Evolutionary conservation across 1,284 basidiomycete species (phyloP).

Genomic region (Xerocomus cyaneibrunnescens): DNA sequence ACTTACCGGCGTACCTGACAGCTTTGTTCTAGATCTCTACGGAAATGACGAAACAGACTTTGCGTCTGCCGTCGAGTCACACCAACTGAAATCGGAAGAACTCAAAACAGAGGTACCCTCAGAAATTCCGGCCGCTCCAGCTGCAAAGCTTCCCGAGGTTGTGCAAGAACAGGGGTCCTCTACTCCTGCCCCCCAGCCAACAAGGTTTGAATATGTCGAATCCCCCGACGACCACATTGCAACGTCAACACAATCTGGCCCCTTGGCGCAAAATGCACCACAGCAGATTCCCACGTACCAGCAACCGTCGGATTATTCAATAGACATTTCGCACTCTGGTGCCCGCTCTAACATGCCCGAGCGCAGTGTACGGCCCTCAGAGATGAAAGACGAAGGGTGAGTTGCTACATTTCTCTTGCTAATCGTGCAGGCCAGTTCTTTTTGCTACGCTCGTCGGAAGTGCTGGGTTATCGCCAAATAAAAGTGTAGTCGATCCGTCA

Average conservation of each 20-base stretch:
- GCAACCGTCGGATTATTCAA: constrained; percentile 56
- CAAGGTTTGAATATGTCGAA: constrained; percentile 24
- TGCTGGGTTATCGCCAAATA: constrained; percentile 32
- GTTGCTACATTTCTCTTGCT: constrained; percentile 33
- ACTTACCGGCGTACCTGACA: not conserved
- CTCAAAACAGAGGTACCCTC: constrained; percentile 16
- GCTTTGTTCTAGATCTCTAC: constrained; percentile 60
- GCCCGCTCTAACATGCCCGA: constrained; percentile 49
- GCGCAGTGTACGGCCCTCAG: constrained; percentile 79
- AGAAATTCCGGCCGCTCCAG: constrained; percentile 17
- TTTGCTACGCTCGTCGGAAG: constrained; percentile 29
- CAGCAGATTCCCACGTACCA: constrained; percentile 78
- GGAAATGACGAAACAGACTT: constrained; percentile 72
- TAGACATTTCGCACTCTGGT: constrained; percentile 31
- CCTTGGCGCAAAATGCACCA: constrained; percentile 37
- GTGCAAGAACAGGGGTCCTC: constrained; percentile 21
- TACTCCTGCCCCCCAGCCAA: constrained; percentile 16
- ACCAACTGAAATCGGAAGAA: constrained; percentile 31
- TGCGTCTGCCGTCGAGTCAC: constrained; percentile 43
- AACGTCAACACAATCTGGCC: constrained; percentile 20
- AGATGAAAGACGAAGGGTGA: constrained; percentile 99
- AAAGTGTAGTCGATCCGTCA: constrained; percentile 55
- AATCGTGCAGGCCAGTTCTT: constrained; percentile 10
- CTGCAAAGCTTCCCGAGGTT: constrained; percentile 19
- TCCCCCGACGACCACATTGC: constrained; percentile 18